phyloP scores from a whole-genome alignment of 2,329 filamentous ascomycete genomes.

The Ophiocordyceps polyrhachis-furcata region DNA sequence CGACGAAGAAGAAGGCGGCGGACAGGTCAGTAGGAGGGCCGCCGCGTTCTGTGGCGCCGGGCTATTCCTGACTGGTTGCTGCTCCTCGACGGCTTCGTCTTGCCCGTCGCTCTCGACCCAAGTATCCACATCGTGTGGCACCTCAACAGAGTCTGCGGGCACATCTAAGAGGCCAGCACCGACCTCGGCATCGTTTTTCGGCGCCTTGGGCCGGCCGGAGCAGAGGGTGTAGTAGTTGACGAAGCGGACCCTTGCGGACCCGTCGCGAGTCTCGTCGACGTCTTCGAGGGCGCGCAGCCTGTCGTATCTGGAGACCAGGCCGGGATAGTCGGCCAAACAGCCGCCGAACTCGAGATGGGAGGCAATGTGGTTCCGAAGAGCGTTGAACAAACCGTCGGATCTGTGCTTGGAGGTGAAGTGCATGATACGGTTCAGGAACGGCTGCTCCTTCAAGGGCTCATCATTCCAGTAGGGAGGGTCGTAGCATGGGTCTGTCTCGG shows the following conservation, averaged over 20 bases:
- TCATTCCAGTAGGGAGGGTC: conserved; percentile 66
- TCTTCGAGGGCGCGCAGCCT: conserved; percentile 55
- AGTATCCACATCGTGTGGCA: background rate
- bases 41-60: background rate
- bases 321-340: conserved; percentile 57
- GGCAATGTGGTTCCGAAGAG: conserved; percentile 53
- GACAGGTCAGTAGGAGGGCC: background rate
- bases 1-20: background rate
- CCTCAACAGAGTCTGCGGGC: background rate
- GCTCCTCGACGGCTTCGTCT: background rate
- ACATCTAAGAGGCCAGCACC: background rate
- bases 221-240: conserved; percentile 85
- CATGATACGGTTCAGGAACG: conserved; percentile 46
- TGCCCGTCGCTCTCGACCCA: background rate
- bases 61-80: background rate
- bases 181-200: conserved; percentile 2
- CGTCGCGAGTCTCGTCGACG: conserved; percentile 32
- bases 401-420: conserved; percentile 73
- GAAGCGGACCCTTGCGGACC: conserved; percentile 46
- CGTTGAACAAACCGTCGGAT: conserved; percentile 46
- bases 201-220: conserved; percentile 45
- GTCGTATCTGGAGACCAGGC: conserved; percentile 51
- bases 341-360: conserved; percentile 73
- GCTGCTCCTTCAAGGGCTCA: conserved; percentile 45
- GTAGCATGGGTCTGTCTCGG: conserved; percentile 40